These are phyloP conservation scores for Geotrichum cucujoidarum DNA, from an alignment of 1,139 yeast genomes.

Conservation along the genomic window DNA sequence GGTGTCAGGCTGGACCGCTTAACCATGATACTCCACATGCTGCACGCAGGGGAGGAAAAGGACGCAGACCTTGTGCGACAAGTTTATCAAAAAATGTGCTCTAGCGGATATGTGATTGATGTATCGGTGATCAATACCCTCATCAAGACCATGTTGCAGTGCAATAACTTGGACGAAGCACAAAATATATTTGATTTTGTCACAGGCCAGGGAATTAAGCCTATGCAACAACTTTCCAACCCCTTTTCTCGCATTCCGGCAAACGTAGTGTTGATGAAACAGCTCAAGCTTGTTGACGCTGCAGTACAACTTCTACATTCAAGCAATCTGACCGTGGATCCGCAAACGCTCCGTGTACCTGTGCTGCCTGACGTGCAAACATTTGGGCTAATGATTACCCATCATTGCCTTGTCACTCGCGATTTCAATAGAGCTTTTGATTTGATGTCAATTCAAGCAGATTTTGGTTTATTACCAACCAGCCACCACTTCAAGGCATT, in stretches of 20 bases:
- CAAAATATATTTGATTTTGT: constrained; percentile 16
- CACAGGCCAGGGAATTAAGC: neutral
- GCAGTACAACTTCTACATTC: constrained; percentile 10
- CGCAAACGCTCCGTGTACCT: constrained; percentile 1
- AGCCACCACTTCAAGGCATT: constrained; percentile 4
- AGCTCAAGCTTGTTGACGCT: constrained; percentile 13
- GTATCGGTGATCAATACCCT: constrained; percentile 21
- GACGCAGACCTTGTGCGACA: constrained; percentile 21
- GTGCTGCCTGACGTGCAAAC: constrained; percentile 15
- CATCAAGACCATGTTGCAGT: constrained; percentile 19
- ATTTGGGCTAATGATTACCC: constrained; percentile 14
- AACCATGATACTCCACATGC: constrained; percentile 24
- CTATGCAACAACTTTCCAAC: neutral
- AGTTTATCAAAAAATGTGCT: constrained; percentile 18
- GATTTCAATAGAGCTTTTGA: constrained; percentile 5
- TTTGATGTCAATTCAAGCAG: constrained; percentile 6
- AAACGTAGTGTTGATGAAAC: constrained; percentile 3
- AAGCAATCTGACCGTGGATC: neutral
- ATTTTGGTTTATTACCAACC: constrained; percentile 2
- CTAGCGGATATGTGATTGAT: constrained; percentile 20
- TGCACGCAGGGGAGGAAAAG: constrained; percentile 20
- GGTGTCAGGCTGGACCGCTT: constrained; percentile 23
- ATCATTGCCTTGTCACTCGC: constrained; percentile 11
- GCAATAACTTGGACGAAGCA: constrained; percentile 20
- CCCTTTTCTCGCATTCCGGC: constrained; percentile 1